Base-by-base conservation (phyloP, 371 early-diverging fungal genomes). In the Mucor mucedo region DNA sequence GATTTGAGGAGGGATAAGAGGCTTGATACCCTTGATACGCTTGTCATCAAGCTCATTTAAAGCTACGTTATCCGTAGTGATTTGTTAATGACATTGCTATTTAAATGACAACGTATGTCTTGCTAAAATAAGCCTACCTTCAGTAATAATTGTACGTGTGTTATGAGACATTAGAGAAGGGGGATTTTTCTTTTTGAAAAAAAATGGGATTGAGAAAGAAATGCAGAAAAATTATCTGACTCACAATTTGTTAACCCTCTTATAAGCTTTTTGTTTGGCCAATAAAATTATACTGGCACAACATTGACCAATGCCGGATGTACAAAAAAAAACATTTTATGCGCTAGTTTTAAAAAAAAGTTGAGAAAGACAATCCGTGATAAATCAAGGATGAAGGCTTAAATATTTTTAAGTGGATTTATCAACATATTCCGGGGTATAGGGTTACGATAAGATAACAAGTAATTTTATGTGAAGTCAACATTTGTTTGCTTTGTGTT, bases 1-100 rank as follows among this genome's bases (percentile, higher is more conserved):
- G 66, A 96, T 95, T 79, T 95, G 95, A 55, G 98, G 98, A 32
- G 96, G 95, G 66, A 98, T 91, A 54, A 97, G 82, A 39, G 97
- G 98, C 65, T 90, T 89, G 78, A 94, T 92, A 61, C 88, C 86
- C 69, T 87, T 82, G 83, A 97, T 96, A 61, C 95, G 87, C 71
- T 88, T 86, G 78, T 97, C 95, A 75, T 97, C 96, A 64, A 95
- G 91, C 73, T 93, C 95, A 68, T 95, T 95, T 54, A 96, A 86
- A 16, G 93, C 91, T 85, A 58, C 30, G 58, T 27, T 28, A 27
- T 9, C 28, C 40, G 54, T 53, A 59, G 13, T 4, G 13, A 52
- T 40, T 16, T 13, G 32, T 57, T 32, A 53, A 40, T 48, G 16
- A 52, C 13, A 10, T 42, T 10, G 27, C 2, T 4, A 5, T 35